phyloP scores from a whole-genome alignment of 306 rosid species.

The Cercis canadensis region DNA sequence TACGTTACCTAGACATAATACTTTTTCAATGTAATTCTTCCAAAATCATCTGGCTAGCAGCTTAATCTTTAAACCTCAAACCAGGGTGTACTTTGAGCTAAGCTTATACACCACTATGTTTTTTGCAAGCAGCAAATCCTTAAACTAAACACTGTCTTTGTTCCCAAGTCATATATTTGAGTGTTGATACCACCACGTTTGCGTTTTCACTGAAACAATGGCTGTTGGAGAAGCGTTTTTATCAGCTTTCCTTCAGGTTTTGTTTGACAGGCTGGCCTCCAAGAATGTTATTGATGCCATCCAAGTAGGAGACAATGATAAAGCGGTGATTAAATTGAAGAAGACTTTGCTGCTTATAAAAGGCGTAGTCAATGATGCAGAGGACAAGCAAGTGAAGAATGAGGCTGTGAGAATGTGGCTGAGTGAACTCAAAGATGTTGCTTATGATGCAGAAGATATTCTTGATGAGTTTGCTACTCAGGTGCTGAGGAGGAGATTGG shows the following conservation, averaged over 20 bases:
- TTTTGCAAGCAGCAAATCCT: too few species aligned
- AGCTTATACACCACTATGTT: too few species aligned
- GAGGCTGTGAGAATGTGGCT: slow-evolving; percentile 23
- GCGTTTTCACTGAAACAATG: background rate
- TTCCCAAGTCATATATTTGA: too few species aligned
- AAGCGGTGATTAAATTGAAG: slow-evolving; percentile 8
- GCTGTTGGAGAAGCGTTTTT: slow-evolving; percentile 16
- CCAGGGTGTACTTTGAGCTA: too few species aligned
- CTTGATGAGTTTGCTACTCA: background rate
- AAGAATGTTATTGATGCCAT: background rate
- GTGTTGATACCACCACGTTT: too few species aligned
- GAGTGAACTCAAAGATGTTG: slow-evolving; percentile 9
- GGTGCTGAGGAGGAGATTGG: background rate
- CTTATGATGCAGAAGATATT: slow-evolving; percentile 22
- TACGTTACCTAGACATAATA: too few species aligned
- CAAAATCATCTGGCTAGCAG: too few species aligned
- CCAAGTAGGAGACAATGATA: background rate
- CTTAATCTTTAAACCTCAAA: too few species aligned
- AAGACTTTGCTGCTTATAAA: slow-evolving; percentile 19
- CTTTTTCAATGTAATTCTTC: too few species aligned
- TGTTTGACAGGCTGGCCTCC: slow-evolving; percentile 23
- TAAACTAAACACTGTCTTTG: too few species aligned
- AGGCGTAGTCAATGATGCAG: slow-evolving; percentile 16
- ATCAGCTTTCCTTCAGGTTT: slow-evolving; percentile 28
- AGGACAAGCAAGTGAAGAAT: background rate